phyloP scores from a whole-genome alignment of 2,329 filamentous ascomycete genomes.

The Stagonosporopsis tanaceti region DNA sequence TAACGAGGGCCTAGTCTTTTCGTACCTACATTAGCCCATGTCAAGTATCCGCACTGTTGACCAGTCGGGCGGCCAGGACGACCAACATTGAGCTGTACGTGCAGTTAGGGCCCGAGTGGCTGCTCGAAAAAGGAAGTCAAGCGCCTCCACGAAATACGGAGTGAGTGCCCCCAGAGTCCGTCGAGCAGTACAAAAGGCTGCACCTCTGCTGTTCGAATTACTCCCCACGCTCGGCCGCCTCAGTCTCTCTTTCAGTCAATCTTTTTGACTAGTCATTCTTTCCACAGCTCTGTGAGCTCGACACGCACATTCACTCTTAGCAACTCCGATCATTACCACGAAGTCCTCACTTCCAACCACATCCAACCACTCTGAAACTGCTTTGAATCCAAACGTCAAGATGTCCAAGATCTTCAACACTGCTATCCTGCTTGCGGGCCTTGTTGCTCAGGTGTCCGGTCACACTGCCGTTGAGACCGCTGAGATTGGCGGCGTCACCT shows the following conservation, averaged over 20 bases:
- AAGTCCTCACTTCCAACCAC: constrained; percentile 12
- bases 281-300: constrained; percentile 45
- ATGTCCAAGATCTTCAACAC: constrained; percentile 43
- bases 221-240: constrained; percentile 19
- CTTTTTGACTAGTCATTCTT: constrained; percentile 36
- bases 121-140: constrained; percentile 11
- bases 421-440: constrained; percentile 37
- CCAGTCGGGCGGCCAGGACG: constrained; percentile 11
- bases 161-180: constrained; percentile 4
- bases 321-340: constrained; percentile 9
- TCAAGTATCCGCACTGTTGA: constrained; percentile 11
- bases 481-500: constrained; percentile 39
- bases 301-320: constrained; percentile 26
- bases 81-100: constrained; percentile 7
- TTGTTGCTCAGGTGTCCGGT: constrained; percentile 34
- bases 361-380: not conserved
- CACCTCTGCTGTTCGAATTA: not conserved
- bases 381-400: constrained; percentile 14
- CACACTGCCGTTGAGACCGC: constrained; percentile 42
- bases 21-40: constrained; percentile 23
- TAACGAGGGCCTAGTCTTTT: constrained; percentile 13
- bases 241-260: constrained; percentile 39
- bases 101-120: constrained; percentile 19
- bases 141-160: constrained; percentile 9
- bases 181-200: constrained; percentile 16